phyloP scores from a whole-genome alignment of 139 green algal genomes.

The Coelastrella sp. region DNA sequence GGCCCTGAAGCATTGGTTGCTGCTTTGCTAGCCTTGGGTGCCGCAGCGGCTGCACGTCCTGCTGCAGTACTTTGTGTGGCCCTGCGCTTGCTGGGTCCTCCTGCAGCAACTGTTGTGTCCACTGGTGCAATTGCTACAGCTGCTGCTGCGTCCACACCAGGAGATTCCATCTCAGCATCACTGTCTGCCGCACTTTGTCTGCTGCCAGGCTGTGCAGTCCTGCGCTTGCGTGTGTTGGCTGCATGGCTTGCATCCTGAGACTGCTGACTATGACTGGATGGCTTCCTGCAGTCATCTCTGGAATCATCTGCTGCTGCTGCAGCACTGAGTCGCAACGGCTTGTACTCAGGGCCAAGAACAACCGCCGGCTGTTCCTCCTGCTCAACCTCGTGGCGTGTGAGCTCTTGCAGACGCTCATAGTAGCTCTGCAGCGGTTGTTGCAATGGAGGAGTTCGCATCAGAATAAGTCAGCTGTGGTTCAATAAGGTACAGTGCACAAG shows the following conservation, averaged over 20 bases:
- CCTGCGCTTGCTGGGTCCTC: not conserved
- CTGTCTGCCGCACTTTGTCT: not conserved
- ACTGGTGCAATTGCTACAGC: not conserved
- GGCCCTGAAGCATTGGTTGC: not conserved
- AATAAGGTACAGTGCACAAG: no score
- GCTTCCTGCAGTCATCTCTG: not conserved
- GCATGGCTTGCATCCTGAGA: not conserved
- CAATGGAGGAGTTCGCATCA: not conserved
- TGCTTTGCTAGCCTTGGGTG: not conserved
- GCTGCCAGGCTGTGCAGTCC: not conserved
- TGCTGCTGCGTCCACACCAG: not conserved
- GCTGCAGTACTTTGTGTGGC: not conserved
- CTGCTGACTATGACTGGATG: not conserved
- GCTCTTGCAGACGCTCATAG: constrained; percentile 41
- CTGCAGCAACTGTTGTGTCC: not conserved
- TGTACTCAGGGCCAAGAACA: constrained; percentile 12
- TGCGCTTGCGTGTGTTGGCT: constrained; percentile 11
- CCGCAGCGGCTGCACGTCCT: not conserved
- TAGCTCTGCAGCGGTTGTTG: constrained; percentile 21
- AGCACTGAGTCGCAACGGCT: not conserved
- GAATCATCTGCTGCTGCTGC: not conserved
- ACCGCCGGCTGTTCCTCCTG: not conserved
- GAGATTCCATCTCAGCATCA: not conserved
- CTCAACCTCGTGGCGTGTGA: constrained; percentile 23
- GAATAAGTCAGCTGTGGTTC: no score